phyloP scores from a whole-genome alignment of 257 asterid species.

The Nicotiana obtusifolia region DNA sequence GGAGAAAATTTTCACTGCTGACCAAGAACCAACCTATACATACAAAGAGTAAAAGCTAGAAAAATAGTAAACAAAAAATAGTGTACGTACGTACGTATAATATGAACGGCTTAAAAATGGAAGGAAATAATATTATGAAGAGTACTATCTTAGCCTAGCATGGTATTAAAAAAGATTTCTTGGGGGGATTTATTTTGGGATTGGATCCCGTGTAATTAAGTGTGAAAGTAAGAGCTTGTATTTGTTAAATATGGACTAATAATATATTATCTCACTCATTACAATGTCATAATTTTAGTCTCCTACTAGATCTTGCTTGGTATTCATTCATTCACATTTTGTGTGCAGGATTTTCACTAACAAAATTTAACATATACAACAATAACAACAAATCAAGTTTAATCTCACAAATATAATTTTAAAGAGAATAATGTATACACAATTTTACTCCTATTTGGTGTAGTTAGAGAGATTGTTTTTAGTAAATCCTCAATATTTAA shows the following conservation, averaged over 20 bases:
- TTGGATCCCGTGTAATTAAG: constrained; percentile 13
- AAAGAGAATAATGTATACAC: accelerated
- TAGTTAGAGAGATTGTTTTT: accelerated
- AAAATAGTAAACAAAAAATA: neutral
- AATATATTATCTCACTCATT: constrained; percentile 3
- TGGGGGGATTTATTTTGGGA: neutral
- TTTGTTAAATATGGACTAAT: neutral
- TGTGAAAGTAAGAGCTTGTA: constrained; percentile 16
- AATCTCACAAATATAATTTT: too few species aligned
- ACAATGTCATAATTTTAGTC: neutral
- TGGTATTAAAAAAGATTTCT: neutral
- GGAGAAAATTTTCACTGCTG: too few species aligned
- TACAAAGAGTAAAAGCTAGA: neutral
- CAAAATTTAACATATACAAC: too few species aligned
- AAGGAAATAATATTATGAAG: neutral
- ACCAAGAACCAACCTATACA: neutral
- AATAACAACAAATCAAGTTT: too few species aligned
- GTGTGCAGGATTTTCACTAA: neutral
- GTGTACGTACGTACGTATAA: neutral
- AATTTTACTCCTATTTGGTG: too few species aligned
- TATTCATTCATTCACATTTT: neutral
- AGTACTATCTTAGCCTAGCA: neutral
- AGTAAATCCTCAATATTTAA: too few species aligned
- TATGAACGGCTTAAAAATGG: neutral
- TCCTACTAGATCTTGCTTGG: neutral